Evolutionary conservation across 164 flowering plant genomes (phyloP).

Genomic region (Houttuynia cordata): DNA sequence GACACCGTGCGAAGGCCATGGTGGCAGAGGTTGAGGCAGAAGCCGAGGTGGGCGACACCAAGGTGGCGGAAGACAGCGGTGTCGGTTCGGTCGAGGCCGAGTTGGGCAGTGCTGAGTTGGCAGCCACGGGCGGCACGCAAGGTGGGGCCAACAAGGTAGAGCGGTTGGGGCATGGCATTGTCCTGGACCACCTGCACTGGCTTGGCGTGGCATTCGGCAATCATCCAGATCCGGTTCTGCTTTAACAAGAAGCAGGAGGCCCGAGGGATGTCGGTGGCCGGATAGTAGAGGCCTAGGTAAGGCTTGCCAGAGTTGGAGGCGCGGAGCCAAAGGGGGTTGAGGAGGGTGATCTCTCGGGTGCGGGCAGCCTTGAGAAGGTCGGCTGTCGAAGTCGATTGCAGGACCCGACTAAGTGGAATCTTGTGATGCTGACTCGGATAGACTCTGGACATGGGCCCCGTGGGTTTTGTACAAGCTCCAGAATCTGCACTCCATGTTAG

Average conservation of each 20-base stretch:
- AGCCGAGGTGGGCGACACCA: no score
- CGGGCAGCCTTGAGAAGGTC: conserved; percentile 76
- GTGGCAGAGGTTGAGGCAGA: no score
- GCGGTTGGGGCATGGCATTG: conserved; percentile 54
- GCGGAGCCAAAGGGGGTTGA: conserved; percentile 92
- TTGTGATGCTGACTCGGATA: no score
- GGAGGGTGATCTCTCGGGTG: conserved; percentile 68
- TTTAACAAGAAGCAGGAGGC: conserved; percentile 94
- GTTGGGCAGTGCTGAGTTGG: conserved; percentile 93
- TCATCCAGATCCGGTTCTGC: conserved; percentile 94
- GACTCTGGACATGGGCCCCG: no score
- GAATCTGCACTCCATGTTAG: no score
- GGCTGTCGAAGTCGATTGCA: conserved; percentile 58
- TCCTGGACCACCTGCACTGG: conserved; percentile 66
- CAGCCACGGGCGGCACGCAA: conserved; percentile 92
- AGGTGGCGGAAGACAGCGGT: no score
- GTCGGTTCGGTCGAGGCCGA: no score
- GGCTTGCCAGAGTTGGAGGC: conserved; percentile 97
- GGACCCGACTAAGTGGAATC: no score
- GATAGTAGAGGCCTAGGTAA: conserved; percentile 84
- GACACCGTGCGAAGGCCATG: no score
- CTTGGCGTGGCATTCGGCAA: conserved; percentile 65
- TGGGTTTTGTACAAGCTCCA: no score
- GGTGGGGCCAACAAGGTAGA: conserved; percentile 86
- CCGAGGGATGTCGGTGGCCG: conserved; percentile 94